These are phyloP conservation scores for Thermoascus crustaceus DNA, from an alignment of 2,329 filamentous ascomycete species.

Conservation along the genomic window DNA sequence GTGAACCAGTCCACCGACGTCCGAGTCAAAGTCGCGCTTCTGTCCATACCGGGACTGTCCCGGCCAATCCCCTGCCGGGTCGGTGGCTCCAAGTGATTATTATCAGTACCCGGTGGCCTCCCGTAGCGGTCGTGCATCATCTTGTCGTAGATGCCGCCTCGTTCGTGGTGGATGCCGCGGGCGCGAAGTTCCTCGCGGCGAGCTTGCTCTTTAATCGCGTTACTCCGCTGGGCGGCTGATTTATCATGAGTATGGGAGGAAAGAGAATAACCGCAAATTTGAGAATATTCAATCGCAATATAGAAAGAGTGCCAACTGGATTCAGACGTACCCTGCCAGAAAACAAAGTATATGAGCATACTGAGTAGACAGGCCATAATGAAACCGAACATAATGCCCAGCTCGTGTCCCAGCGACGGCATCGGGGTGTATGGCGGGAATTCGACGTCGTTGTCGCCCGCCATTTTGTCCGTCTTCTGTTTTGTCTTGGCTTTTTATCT, in stretches of 20 bases:
- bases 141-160: slow-evolving; percentile 19
- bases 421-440: slow-evolving; percentile 22
- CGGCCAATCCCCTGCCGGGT: too few relatives aligned
- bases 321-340: slow-evolving; percentile 33
- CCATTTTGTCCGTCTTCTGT: background rate
- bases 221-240: slow-evolving; percentile 17
- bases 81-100: too few relatives aligned
- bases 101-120: too few relatives aligned
- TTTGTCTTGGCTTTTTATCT: too few relatives aligned
- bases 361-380: slow-evolving; percentile 24
- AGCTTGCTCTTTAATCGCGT: slow-evolving; percentile 21
- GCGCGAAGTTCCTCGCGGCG: slow-evolving; percentile 24
- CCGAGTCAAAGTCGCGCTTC: too few relatives aligned
- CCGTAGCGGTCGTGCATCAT: slow-evolving; percentile 13
- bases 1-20: too few relatives aligned
- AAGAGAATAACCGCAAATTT: too few relatives aligned
- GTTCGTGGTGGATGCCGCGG: slow-evolving; percentile 14
- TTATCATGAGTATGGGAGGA: too few relatives aligned
- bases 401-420: slow-evolving; percentile 25
- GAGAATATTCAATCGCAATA: too few relatives aligned
- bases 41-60: too few relatives aligned
- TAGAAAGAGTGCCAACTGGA: too few relatives aligned
- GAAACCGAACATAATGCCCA: slow-evolving; percentile 35
- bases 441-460: too few relatives aligned
- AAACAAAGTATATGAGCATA: slow-evolving; percentile 24